phyloP scores from a whole-genome alignment of 257 asterid species.

The Scutellaria minor region DNA sequence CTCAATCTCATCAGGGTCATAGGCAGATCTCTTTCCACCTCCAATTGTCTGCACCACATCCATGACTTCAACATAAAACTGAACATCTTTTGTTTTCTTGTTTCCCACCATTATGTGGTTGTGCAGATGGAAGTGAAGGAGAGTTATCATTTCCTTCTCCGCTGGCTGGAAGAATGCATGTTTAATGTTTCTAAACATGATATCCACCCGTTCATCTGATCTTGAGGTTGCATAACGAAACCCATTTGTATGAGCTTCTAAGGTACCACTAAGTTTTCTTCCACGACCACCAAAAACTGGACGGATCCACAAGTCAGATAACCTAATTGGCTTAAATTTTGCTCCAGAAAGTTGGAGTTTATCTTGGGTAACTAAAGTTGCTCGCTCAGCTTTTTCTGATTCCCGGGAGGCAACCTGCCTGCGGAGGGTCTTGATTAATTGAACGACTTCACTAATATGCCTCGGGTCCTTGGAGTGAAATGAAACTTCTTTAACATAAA shows the following conservation, averaged over 20 bases:
- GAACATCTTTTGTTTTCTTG: slow-evolving; percentile 77
- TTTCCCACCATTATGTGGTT: slow-evolving; percentile 82
- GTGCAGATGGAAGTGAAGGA: slow-evolving; percentile 75
- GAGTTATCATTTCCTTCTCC: slow-evolving; percentile 83
- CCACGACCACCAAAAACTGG: slow-evolving; percentile 78
- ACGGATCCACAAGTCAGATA: slow-evolving; percentile 76
- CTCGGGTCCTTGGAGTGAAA: slow-evolving; percentile 76
- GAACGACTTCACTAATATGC: slow-evolving; percentile 76
- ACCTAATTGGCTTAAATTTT: slow-evolving; percentile 66
- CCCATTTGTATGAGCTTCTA: slow-evolving; percentile 79
- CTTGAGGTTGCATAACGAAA: slow-evolving; percentile 72
- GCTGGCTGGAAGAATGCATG: slow-evolving; percentile 86
- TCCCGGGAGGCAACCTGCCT: slow-evolving; percentile 72
- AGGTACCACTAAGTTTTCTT: slow-evolving; percentile 59
- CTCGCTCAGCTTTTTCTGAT: slow-evolving; percentile 82
- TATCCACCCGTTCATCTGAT: slow-evolving; percentile 66
- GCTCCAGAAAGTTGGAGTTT: slow-evolving; percentile 65
- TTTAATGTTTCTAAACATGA: slow-evolving; percentile 66
- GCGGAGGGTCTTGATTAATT: slow-evolving; percentile 62
- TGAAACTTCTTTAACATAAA: slow-evolving; percentile 66
- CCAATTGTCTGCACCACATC: slow-evolving; percentile 78
- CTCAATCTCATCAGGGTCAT: slow-evolving; percentile 86
- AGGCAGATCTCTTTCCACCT: slow-evolving; percentile 69
- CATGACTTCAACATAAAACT: slow-evolving; percentile 80
- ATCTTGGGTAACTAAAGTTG: slow-evolving; percentile 73